Evolutionary conservation across 345 rosid species (phyloP).

Genomic region (Syzygium aromaticum): DNA sequence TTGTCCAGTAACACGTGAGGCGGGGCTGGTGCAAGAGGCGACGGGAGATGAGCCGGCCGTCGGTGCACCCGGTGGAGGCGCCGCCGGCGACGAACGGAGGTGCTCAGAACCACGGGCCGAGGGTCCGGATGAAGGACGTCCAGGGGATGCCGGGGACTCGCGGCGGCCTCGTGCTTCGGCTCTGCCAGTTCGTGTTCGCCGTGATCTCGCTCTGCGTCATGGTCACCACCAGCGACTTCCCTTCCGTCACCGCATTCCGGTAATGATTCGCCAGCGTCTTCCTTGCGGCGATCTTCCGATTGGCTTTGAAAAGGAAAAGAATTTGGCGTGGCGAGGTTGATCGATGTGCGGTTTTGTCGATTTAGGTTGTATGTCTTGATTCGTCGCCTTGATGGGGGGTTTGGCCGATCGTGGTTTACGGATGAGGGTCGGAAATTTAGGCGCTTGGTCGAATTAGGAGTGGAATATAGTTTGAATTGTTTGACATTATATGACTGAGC

Average conservation of each 20-base stretch:
- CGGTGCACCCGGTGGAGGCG: slow-evolving; percentile 73
- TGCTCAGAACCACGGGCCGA: slow-evolving; percentile 13
- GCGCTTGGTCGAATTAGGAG: neutral
- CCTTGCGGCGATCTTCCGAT: neutral
- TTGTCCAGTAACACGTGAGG: neutral
- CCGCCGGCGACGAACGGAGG: slow-evolving; percentile 47
- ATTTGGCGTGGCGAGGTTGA: neutral
- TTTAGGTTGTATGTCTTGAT: neutral
- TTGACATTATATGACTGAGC: neutral
- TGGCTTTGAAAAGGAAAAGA: neutral
- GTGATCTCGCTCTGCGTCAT: slow-evolving; percentile 50
- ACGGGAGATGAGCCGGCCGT: slow-evolving; percentile 41
- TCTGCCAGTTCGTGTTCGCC: slow-evolving; percentile 48
- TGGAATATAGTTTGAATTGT: neutral
- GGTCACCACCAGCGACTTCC: slow-evolving; percentile 65
- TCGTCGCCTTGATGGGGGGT: neutral
- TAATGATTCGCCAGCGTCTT: neutral
- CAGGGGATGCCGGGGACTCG: slow-evolving; percentile 87
- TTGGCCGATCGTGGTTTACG: neutral
- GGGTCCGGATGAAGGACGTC: slow-evolving; percentile 62
- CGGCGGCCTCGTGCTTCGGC: slow-evolving; percentile 66
- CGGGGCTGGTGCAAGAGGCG: neutral
- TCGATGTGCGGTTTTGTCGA: neutral
- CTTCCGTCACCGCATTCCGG: slow-evolving; percentile 68
- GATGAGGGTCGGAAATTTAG: neutral